Conservation (phyloP, 2,329 filamentous ascomycete species). For the Pezicula neosporulosa region DNA sequence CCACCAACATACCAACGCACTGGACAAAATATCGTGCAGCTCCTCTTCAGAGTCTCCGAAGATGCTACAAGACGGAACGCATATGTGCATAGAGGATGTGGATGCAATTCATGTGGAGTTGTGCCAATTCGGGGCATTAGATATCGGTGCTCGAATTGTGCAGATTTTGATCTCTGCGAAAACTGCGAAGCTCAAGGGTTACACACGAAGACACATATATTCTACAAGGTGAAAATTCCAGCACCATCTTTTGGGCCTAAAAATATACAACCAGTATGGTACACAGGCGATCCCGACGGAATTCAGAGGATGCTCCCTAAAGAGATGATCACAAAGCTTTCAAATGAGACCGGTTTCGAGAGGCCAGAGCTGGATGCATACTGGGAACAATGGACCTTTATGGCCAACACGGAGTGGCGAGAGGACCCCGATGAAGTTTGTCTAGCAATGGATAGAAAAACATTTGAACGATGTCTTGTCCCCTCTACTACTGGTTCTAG, state of each 20-base stretch:
- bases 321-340: constrained; percentile 63
- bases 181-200: constrained; percentile 77
- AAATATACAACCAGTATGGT: constrained; percentile 80
- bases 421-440: constrained; percentile 75
- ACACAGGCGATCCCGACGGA: constrained; percentile 79
- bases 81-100: constrained; percentile 88
- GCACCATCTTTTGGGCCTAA: constrained; percentile 79
- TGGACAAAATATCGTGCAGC: constrained; percentile 77
- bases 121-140: constrained; percentile 88
- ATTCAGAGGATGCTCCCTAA: constrained; percentile 66
- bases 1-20: constrained; percentile 37
- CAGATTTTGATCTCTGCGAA: constrained; percentile 94
- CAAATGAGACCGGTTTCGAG: constrained; percentile 74
- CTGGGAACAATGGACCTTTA: constrained; percentile 95
- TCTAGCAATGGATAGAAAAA: constrained; percentile 86
- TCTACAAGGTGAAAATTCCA: constrained; percentile 92
- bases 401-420: constrained; percentile 81
- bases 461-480: constrained; percentile 87
- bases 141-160: constrained; percentile 93
- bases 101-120: constrained; percentile 84
- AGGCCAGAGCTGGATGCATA: constrained; percentile 85
- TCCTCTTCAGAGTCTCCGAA: constrained; percentile 90
- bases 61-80: constrained; percentile 85
- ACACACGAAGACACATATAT: constrained; percentile 85
- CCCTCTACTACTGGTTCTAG: constrained; percentile 72